These are phyloP conservation scores for Silene latifolia DNA, from an alignment of 148 eudicot genomes.

Conservation along the genomic window DNA sequence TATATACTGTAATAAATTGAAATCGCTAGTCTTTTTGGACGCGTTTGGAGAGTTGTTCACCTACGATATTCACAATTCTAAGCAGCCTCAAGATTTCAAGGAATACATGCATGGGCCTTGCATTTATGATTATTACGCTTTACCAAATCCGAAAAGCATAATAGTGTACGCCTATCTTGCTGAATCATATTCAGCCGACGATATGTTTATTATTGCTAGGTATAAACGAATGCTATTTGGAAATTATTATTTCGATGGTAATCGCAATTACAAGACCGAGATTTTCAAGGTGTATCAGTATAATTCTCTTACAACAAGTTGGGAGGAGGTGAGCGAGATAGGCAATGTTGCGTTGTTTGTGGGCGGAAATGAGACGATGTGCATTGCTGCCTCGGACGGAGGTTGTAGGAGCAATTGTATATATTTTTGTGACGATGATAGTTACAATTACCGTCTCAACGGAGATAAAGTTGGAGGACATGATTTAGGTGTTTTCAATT, in stretches of 20 bases:
- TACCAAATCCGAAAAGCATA: too few relatives aligned
- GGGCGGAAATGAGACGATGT: neutral
- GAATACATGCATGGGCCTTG: neutral
- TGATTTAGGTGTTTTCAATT: conserved; percentile 8
- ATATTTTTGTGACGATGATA: conserved; percentile 6
- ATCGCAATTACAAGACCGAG: neutral
- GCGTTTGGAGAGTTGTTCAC: neutral
- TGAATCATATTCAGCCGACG: neutral
- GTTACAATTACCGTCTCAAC: too few relatives aligned
- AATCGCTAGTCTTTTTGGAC: neutral
- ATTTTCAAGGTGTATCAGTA: neutral
- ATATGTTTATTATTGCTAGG: neutral
- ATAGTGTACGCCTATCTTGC: neutral
- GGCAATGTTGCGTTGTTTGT: neutral
- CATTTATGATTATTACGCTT: too few relatives aligned
- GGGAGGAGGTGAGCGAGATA: conserved; percentile 2
- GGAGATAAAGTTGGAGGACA: conserved; percentile 1
- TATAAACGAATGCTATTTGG: too few relatives aligned
- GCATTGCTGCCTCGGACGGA: neutral
- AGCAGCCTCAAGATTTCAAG: neutral
- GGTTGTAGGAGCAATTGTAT: conserved; percentile 11
- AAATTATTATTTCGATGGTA: too few relatives aligned
- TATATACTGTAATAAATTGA: neutral
- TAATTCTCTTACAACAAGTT: neutral
- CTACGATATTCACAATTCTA: neutral